Evolutionary conservation across 495 filamentous ascomycete species (phyloP).

Genomic region (Talaromyces nanjingensis): DNA sequence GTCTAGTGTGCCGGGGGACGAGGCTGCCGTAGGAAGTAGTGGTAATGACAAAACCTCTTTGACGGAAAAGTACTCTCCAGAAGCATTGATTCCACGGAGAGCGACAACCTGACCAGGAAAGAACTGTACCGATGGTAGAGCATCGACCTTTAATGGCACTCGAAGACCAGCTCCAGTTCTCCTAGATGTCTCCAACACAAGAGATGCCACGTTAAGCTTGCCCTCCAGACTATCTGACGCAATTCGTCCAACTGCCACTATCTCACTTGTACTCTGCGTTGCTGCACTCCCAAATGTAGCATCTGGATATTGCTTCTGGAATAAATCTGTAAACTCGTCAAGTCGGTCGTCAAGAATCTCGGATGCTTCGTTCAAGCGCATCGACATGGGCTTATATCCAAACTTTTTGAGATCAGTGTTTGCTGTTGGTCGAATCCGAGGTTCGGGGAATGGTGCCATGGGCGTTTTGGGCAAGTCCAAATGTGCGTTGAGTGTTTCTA

Average conservation of each 20-base stretch:
- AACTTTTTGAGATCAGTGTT: constrained; percentile 86
- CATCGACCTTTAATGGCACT: constrained; percentile 69
- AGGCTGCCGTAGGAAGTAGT: constrained; percentile 60
- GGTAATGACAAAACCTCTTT: constrained; percentile 69
- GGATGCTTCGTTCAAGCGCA: constrained; percentile 86
- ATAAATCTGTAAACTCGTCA: constrained; percentile 68
- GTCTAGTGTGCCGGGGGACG: constrained; percentile 52
- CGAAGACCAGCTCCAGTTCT: constrained; percentile 76
- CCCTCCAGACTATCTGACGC: constrained; percentile 79
- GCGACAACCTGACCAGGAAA: constrained; percentile 95
- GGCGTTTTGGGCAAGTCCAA: constrained; percentile 62
- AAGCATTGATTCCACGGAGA: constrained; percentile 76
- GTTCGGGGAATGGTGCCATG: constrained; percentile 61
- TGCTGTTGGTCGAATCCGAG: constrained; percentile 73
- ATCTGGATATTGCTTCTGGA: constrained; percentile 73
- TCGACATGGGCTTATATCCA: constrained; percentile 82
- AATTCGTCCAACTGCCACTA: constrained; percentile 86
- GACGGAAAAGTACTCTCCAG: constrained; percentile 76
- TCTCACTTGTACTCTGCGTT: constrained; percentile 72
- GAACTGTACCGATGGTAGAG: constrained; percentile 66
- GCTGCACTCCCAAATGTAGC: constrained; percentile 83
- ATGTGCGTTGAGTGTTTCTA: constrained; percentile 77
- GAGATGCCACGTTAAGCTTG: constrained; percentile 71
- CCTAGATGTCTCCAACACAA: constrained; percentile 82
- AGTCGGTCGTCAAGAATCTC: constrained; percentile 93